Conservation (phyloP, 73 alveolate genomes). For the Paramecium pentaurelia region DNA sequence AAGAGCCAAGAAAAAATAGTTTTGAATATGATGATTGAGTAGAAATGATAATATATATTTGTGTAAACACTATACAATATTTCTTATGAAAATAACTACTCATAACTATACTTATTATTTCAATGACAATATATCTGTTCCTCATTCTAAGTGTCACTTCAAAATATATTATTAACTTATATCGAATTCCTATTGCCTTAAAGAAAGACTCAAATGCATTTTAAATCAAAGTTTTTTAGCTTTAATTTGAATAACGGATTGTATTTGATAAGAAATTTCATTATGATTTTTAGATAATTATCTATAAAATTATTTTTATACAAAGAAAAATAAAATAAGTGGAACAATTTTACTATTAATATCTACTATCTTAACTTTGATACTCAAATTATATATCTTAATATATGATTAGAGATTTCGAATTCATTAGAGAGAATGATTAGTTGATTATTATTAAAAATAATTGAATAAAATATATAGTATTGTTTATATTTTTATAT, state of each 20-base stretch:
- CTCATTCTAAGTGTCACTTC: neutral
- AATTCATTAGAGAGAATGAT: neutral
- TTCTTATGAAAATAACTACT: neutral
- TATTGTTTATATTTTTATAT: neutral
- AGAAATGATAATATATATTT: neutral
- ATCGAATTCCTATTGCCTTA: neutral
- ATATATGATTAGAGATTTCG: too few relatives aligned
- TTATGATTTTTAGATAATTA: too few relatives aligned
- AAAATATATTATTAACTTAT: too few relatives aligned
- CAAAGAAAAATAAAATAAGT: neutral
- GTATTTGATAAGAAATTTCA: neutral
- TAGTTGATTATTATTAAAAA: too few relatives aligned
- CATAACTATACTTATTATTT: neutral
- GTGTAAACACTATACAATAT: neutral
- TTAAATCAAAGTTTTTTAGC: neutral
- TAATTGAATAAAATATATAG: too few relatives aligned
- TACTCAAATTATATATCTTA: too few relatives aligned
- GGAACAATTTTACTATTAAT: too few relatives aligned
- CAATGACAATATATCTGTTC: neutral
- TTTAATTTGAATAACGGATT: neutral
- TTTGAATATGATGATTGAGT: conserved; percentile 40
- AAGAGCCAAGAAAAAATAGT: neutral
- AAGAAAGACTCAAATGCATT: neutral
- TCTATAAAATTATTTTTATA: neutral
- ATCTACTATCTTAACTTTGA: too few relatives aligned